A percentile compares a stretch with the other conserved stretches of the same genome.
Evolutionary conservation across 441 rosid species (phyloP).

Genomic region (Oxalis stricta): DNA sequence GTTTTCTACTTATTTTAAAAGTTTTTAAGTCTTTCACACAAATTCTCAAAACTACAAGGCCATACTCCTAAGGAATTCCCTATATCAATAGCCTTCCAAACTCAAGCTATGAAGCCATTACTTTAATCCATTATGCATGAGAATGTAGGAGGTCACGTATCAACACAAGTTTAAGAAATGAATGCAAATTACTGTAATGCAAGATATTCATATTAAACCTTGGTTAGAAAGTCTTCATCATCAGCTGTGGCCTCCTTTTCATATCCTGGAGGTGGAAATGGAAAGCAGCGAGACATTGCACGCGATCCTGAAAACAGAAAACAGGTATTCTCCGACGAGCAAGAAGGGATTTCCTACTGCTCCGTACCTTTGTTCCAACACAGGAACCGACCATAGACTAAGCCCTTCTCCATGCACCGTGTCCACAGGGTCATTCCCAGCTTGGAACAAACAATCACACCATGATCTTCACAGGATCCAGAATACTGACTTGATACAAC

Average conservation of each 20-base stretch:
- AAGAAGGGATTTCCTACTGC: constrained; percentile 19
- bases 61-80: not conserved
- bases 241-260: constrained; percentile 47
- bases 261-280: constrained; percentile 82
- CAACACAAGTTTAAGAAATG: not conserved
- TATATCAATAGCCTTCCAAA: not conserved
- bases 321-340: constrained; percentile 19
- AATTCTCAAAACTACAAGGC: not conserved
- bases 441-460: constrained; percentile 24
- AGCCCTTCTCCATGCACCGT: constrained; percentile 53
- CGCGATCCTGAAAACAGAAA: constrained; percentile 14
- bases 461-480: constrained; percentile 13
- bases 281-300: constrained; percentile 89
- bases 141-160: not conserved
- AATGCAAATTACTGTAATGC: constrained; percentile 9
- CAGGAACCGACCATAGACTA: constrained; percentile 45
- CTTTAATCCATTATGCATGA: not conserved
- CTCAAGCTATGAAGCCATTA: not conserved
- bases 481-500: constrained; percentile 8
- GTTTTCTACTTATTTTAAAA: not conserved
- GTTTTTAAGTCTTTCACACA: not conserved
- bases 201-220: constrained; percentile 32
- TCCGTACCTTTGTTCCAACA: constrained; percentile 36
- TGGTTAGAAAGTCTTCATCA: constrained; percentile 31
- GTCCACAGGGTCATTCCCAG: constrained; percentile 44